phyloP scores from a whole-genome alignment of 129 eudicot species.

The Flaveria linearis region DNA sequence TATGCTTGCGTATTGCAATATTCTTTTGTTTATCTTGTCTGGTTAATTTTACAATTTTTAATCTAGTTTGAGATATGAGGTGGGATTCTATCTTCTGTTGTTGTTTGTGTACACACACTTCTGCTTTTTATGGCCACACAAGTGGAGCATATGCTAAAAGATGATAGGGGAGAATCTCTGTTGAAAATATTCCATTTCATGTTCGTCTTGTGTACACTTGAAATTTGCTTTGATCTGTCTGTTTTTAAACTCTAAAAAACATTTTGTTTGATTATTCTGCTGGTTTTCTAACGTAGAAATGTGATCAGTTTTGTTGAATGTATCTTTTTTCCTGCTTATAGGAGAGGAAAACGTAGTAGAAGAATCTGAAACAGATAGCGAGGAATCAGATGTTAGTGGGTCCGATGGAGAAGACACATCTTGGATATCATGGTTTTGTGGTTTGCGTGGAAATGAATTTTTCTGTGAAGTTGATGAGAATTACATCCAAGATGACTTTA shows the following conservation, averaged over 20 bases:
- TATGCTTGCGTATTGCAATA: background rate
- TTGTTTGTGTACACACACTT: background rate
- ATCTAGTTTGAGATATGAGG: background rate
- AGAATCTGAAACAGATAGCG: slow-evolving; percentile 90
- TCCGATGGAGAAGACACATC: slow-evolving; percentile 90
- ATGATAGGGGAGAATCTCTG: background rate
- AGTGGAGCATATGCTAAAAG: background rate
- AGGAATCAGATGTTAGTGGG: slow-evolving; percentile 87
- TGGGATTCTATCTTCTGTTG: background rate
- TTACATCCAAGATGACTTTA: slow-evolving; percentile 92
- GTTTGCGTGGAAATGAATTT: slow-evolving; percentile 87
- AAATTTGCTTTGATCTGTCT: background rate
- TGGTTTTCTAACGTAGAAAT: background rate
- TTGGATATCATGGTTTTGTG: slow-evolving; percentile 96
- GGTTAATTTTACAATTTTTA: background rate
- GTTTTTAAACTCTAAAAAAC: background rate
- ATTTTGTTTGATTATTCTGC: background rate
- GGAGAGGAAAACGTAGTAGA: slow-evolving; percentile 46
- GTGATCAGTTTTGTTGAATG: background rate
- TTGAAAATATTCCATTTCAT: background rate
- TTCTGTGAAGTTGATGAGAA: slow-evolving; percentile 93
- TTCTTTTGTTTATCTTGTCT: background rate
- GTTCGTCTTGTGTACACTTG: background rate
- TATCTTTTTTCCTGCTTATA: slow-evolving; percentile 7
- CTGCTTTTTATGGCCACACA: slow-evolving; percentile 2